Evolutionary conservation across 2,329 filamentous ascomycete genomes (phyloP), one percentile per base, ranked within the genome.

Genomic region (Phialocephala sp.): DNA sequence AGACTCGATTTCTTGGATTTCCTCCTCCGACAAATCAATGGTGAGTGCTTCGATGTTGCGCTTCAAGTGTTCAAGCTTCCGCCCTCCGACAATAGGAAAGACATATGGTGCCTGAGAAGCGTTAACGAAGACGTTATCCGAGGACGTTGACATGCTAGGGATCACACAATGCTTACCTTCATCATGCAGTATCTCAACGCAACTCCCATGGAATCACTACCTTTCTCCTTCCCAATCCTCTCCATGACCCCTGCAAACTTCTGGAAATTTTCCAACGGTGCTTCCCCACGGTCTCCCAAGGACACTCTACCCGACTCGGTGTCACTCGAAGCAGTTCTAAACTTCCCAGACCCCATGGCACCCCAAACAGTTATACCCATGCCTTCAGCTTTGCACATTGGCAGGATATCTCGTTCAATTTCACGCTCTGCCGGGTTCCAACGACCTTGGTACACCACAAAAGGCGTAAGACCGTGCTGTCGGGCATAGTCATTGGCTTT

Each of bases 401-500:
- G 85, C 18, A 88, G 78, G 68, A 87, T 84, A 14, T 87, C 85
- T 11, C 84, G 79, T 73, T 87, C 80, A 54, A 90, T 84, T 74
- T 92, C 89, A 20, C 90, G 85, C 18, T 79, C 72, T 0, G 83
- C 82, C 9, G 85, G 84, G 41, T 79, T 85, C 87, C 87, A 91
- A 15, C 77, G 79, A 5, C 89, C 89, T 76, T 89, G 86, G 76
- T 90, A 91, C 45, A 91, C 84, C 45, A 80, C 83, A 78, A 93
- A 93, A 32, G 84, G 87, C 1, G 85, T 84, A 35, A 92, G 81
- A 15, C 88, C 89, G 69, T 91, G 85, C 66, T 85, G 82, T 39
- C 87, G 84, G 8, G 91, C 70, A 32, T 92, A 89, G 72, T 87
- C 82, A 64, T 89, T 89, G 12, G 86, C 86, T 72, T 87, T 87